Conservation (phyloP, 2,329 filamentous ascomycete genomes). For the Lachnellula cervina region DNA sequence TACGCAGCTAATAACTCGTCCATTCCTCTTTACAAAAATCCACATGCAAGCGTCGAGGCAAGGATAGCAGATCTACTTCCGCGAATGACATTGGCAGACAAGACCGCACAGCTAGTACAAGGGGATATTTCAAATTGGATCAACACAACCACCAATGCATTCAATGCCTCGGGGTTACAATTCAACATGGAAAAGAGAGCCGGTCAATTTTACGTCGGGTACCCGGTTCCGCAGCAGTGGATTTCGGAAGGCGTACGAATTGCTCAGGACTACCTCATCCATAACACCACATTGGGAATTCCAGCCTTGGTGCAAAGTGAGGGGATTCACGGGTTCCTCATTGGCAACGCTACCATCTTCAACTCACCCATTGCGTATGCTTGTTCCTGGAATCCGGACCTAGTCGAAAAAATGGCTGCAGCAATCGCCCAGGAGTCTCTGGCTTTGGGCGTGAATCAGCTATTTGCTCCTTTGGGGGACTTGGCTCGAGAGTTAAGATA, state of each 20-base stretch:
- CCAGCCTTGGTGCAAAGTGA: constrained; percentile 71
- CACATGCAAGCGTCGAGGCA: constrained; percentile 55
- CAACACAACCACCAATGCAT: constrained; percentile 59
- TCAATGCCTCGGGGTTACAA: constrained; percentile 62
- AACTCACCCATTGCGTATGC: constrained; percentile 71
- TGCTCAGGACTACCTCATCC: constrained; percentile 63
- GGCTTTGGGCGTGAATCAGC: constrained; percentile 65
- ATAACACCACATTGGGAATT: constrained; percentile 65
- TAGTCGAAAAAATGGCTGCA: constrained; percentile 62
- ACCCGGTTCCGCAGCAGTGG: constrained; percentile 59
- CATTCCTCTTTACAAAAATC: constrained; percentile 56
- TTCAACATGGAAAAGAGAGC: constrained; percentile 50
- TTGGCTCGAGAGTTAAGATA: constrained; percentile 66
- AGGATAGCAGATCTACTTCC: constrained; percentile 63
- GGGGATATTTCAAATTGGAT: constrained; percentile 72
- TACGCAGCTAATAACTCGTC: constrained; percentile 2
- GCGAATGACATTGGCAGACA: constrained; percentile 71
- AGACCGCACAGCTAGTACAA: constrained; percentile 64
- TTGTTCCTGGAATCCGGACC: constrained; percentile 62
- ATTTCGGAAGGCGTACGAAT: constrained; percentile 57
- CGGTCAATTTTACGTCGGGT: constrained; percentile 67
- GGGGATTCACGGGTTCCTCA: constrained; percentile 67
- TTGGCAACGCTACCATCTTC: constrained; percentile 72
- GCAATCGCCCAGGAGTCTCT: constrained; percentile 61
- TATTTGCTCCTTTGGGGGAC: constrained; percentile 68